Evolutionary conservation across 805 yeast genomes (phyloP).

Genomic region (Ogataea angusta): DNA sequence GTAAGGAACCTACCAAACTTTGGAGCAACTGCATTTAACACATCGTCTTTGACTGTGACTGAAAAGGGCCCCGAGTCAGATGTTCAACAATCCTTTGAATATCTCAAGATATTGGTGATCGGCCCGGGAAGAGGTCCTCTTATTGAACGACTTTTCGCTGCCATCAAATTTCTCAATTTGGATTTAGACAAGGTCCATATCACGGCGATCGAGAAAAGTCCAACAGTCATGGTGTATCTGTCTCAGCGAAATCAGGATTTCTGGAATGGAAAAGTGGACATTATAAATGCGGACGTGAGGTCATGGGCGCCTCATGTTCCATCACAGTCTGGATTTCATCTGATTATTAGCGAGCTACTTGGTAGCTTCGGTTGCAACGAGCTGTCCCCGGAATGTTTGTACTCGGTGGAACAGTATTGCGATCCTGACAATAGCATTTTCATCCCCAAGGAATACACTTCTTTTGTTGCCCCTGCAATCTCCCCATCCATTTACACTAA

Average conservation of each 20-base stretch:
- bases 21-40: constrained; percentile 20
- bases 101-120: constrained; percentile 51
- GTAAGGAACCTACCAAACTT: constrained; percentile 15
- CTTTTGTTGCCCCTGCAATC: constrained; percentile 64
- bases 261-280: constrained; percentile 53
- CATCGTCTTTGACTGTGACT: constrained; percentile 20
- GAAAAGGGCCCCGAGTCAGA: background rate
- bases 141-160: constrained; percentile 49
- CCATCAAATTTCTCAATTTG: constrained; percentile 34
- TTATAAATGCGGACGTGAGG: constrained; percentile 61
- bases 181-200: constrained; percentile 31
- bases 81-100: background rate
- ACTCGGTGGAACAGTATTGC: constrained; percentile 37
- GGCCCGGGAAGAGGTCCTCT: constrained; percentile 93
- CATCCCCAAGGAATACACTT: constrained; percentile 59
- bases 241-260: constrained; percentile 43
- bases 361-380: constrained; percentile 96
- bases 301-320: constrained; percentile 35
- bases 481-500: constrained; percentile 49
- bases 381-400: constrained; percentile 77
- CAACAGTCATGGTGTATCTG: constrained; percentile 52
- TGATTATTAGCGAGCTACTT: constrained; percentile 75
- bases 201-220: constrained; percentile 71
- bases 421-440: constrained; percentile 50
- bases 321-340: constrained; percentile 39